Conservation (phyloP, 2,329 filamentous ascomycete species). For the Fusarium torulosum region DNA sequence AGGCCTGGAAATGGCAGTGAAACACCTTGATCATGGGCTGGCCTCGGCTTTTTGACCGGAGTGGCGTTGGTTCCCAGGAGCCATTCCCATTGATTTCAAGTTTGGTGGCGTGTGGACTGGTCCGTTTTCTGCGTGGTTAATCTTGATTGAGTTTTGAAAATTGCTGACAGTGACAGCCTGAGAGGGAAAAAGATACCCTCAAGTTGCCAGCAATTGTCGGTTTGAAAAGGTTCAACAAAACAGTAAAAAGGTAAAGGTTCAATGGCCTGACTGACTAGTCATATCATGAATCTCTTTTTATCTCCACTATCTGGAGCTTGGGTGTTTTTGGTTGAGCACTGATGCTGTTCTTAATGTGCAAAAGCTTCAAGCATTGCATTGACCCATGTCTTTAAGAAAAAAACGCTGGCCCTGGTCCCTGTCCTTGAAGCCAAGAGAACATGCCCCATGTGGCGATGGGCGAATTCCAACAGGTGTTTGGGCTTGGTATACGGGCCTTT, state of each 20-base stretch:
- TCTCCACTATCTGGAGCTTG: conserved; percentile 13
- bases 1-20: conserved; percentile 36
- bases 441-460: conserved; percentile 30
- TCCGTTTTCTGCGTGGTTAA: conserved; percentile 42
- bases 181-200: conserved; percentile 2
- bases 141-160: conserved; percentile 37
- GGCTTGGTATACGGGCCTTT: conserved; percentile 28
- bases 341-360: conserved; percentile 2
- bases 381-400: conserved; percentile 9
- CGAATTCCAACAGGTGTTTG: conserved; percentile 30
- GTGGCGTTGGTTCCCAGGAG: conserved; percentile 26
- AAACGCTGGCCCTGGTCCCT: conserved; percentile 22
- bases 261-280: conserved; percentile 1
- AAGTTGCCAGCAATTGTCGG: background rate
- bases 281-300: background rate
- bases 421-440: conserved; percentile 28
- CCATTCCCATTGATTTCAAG: conserved; percentile 31
- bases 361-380: conserved; percentile 7
- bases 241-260: background rate
- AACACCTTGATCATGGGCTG: conserved; percentile 36
- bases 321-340: conserved; percentile 2
- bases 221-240: conserved; percentile 7
- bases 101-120: conserved; percentile 31
- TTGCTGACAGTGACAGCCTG: background rate
- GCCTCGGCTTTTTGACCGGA: conserved; percentile 37